phyloP scores from a whole-genome alignment of 306 rosid genomes.

The Dalbergia cochinchinensis region DNA sequence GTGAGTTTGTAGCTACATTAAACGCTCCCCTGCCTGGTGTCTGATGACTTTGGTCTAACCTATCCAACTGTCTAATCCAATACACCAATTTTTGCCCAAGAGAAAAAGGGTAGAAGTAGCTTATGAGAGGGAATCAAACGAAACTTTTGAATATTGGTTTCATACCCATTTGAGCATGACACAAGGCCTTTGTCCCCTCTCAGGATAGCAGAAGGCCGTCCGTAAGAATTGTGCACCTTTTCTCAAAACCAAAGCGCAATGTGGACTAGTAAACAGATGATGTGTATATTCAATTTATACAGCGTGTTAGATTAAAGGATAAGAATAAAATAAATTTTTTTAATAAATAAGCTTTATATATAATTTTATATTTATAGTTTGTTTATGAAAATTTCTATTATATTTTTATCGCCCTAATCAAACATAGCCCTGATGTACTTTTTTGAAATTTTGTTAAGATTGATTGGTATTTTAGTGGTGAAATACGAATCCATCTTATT shows the following conservation, averaged over 20 bases:
- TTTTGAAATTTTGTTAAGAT: too few species aligned
- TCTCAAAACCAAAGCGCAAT: slow-evolving; percentile 17
- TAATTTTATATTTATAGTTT: too few species aligned
- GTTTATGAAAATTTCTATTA: too few species aligned
- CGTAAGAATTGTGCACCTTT: slow-evolving; percentile 2
- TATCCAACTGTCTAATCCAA: background rate
- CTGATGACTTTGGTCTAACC: background rate
- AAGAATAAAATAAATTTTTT: too few species aligned
- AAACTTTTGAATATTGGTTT: slow-evolving; percentile 1
- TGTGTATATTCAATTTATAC: too few species aligned
- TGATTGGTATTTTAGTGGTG: background rate
- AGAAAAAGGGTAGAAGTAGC: background rate
- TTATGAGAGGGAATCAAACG: background rate
- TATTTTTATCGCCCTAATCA: too few species aligned
- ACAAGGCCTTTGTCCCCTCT: slow-evolving; percentile 21
- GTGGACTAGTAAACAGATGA: background rate
- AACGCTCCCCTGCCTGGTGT: slow-evolving; percentile 4
- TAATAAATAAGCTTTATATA: too few species aligned
- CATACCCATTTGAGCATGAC: background rate
- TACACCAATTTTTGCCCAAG: background rate
- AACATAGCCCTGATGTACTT: background rate
- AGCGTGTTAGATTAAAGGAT: rapidly evolving
- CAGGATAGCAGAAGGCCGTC: slow-evolving; percentile 23
- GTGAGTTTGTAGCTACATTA: background rate
- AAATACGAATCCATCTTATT: background rate